These are phyloP conservation scores for Pyrenophora graminea DNA, from an alignment of 2,329 filamentous ascomycete species.

Conservation along the genomic window DNA sequence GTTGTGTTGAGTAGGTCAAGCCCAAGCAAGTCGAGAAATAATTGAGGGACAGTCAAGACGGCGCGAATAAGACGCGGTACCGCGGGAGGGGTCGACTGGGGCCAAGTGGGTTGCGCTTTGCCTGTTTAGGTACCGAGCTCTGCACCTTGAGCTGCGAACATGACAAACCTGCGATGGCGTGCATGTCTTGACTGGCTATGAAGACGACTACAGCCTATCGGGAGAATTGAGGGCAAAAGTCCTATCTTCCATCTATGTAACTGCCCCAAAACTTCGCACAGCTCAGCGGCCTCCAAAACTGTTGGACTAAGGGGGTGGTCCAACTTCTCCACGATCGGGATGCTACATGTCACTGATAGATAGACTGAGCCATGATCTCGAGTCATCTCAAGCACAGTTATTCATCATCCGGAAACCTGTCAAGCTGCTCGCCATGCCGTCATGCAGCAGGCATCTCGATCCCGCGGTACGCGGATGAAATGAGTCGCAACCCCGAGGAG, in stretches of 20 bases:
- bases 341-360: no score
- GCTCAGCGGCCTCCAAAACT: no score
- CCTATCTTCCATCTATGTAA: no score
- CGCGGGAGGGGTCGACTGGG: constrained; percentile 11
- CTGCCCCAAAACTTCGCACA: no score
- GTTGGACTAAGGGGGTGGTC: no score
- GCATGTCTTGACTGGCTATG: no score
- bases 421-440: neutral
- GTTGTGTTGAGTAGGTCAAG: neutral
- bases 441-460: constrained; percentile 1
- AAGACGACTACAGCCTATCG: no score
- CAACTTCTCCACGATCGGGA: no score
- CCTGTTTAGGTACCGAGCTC: constrained; percentile 1
- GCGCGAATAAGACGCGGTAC: constrained; percentile 17
- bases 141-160: constrained; percentile 16
- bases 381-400: neutral
- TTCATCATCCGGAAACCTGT: neutral
- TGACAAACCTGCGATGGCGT: neutral
- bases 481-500: neutral
- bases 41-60: constrained; percentile 12
- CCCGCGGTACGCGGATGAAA: neutral
- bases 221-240: no score
- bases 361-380: neutral
- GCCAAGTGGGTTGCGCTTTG: neutral
- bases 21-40: constrained; percentile 8